A percentile compares a stretch with the other conserved stretches of the same genome.
phyloP scores from a whole-genome alignment of 352 stramenopile species.

The Blastocystis sp. region DNA sequence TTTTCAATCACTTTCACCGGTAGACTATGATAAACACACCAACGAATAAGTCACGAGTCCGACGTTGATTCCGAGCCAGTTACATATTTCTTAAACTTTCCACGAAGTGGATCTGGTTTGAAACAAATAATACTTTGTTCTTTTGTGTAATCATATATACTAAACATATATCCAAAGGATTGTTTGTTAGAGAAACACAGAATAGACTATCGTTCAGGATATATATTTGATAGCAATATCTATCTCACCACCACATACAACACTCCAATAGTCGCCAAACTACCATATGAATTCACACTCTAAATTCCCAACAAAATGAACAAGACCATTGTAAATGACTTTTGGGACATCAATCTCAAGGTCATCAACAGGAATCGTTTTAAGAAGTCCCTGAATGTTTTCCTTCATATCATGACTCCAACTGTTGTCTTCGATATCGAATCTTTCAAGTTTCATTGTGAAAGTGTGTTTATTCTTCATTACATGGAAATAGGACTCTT shows the following conservation, averaged over 20 bases:
- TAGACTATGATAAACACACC: not conserved
- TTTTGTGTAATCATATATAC: constrained; percentile 6
- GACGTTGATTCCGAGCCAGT: not conserved
- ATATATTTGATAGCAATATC: constrained; percentile 51
- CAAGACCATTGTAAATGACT: constrained; percentile 21
- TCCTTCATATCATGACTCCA: constrained; percentile 5
- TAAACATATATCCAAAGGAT: constrained; percentile 7
- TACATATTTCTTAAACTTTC: constrained; percentile 9
- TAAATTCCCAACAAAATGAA: not conserved
- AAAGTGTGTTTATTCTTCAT: constrained; percentile 20
- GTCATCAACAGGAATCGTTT: constrained; percentile 18
- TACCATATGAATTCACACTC: not conserved
- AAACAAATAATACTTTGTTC: constrained; percentile 26
- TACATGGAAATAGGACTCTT: not conserved
- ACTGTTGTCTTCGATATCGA: constrained; percentile 49
- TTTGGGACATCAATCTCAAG: constrained; percentile 1
- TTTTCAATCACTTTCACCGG: not conserved
- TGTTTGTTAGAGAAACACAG: not conserved
- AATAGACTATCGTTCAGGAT: not conserved
- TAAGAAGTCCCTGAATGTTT: not conserved
- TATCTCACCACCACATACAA: not conserved
- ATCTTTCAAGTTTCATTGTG: constrained; percentile 6
- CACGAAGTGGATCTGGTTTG: constrained; percentile 16
- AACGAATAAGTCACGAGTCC: not conserved
- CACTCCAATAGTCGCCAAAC: constrained; percentile 34